These are phyloP conservation scores for Lepidopterella palustris DNA, from an alignment of 495 filamentous ascomycete genomes.

Conservation along the genomic window DNA sequence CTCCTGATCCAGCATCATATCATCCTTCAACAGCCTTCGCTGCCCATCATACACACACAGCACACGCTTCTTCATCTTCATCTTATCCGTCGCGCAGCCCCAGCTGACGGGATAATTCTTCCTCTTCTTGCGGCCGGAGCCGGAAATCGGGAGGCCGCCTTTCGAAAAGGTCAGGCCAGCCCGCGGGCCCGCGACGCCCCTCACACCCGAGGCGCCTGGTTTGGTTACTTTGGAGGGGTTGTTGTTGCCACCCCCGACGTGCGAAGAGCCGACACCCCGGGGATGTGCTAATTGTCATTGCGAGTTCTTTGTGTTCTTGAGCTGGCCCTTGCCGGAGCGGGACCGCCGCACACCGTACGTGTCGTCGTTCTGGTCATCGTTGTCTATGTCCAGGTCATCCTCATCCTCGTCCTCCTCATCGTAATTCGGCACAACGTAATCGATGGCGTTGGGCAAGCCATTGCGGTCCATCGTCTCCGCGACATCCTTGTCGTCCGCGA, in stretches of 20 bases:
- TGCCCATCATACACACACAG: constrained; percentile 87
- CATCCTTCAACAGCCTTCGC: constrained; percentile 88
- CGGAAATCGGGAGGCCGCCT: constrained; percentile 47
- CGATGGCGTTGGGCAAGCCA: constrained; percentile 56
- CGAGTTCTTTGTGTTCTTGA: constrained; percentile 40
- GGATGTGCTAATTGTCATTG: constrained; percentile 56
- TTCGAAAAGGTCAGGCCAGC: constrained; percentile 43
- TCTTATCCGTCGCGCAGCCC: constrained; percentile 83
- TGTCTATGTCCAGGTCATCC: constrained; percentile 61
- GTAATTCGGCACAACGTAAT: constrained; percentile 43
- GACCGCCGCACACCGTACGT: constrained; percentile 48
- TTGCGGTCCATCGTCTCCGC: constrained; percentile 79
- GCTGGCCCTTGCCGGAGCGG: constrained; percentile 45
- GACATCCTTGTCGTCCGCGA: constrained; percentile 76
- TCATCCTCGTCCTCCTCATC: constrained; percentile 51
- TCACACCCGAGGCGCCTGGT: constrained; percentile 36
- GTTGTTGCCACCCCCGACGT: constrained; percentile 49
- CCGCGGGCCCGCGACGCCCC: constrained; percentile 33
- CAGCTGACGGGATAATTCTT: constrained; percentile 88
- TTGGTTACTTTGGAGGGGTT: constrained; percentile 40
- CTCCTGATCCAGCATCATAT: constrained; percentile 96
- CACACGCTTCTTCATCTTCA: constrained; percentile 97
- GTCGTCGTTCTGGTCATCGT: constrained; percentile 52
- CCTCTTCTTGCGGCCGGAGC: constrained; percentile 72
- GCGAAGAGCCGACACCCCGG: constrained; percentile 44